phyloP scores from a whole-genome alignment of 192 early-diverging fungal species.

The Coemansia sp. region DNA sequence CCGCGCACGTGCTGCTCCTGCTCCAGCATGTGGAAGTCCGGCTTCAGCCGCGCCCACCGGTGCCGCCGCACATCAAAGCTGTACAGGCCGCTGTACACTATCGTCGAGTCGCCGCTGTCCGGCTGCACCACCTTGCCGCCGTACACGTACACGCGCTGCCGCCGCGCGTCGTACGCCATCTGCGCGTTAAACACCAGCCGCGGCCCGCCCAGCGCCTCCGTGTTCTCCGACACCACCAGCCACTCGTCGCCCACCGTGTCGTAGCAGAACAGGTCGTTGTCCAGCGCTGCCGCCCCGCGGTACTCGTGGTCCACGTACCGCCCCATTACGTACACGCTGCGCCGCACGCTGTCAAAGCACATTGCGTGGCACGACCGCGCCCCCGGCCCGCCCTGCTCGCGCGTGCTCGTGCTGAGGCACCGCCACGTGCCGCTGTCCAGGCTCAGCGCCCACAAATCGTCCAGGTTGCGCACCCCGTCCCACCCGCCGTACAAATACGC shows the following conservation, averaged over 20 bases:
- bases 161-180: constrained; percentile 78
- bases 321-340: constrained; percentile 81
- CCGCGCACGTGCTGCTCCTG: constrained; percentile 66
- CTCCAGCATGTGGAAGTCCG: constrained; percentile 55
- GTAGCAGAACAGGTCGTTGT: constrained; percentile 89
- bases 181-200: constrained; percentile 89
- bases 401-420: constrained; percentile 72
- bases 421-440: constrained; percentile 63
- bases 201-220: constrained; percentile 80
- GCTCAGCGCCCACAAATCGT: constrained; percentile 85
- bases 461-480: constrained; percentile 81
- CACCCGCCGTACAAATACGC: constrained; percentile 94
- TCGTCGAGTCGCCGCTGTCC: constrained; percentile 57
- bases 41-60: constrained; percentile 71
- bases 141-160: constrained; percentile 79
- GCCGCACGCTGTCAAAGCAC: constrained; percentile 72
- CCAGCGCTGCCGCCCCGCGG: constrained; percentile 61
- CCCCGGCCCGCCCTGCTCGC: constrained; percentile 72
- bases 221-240: constrained; percentile 72
- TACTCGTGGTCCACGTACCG: constrained; percentile 78
- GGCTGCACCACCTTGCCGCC: constrained; percentile 73
- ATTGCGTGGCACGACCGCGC: constrained; percentile 92
- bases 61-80: constrained; percentile 66
- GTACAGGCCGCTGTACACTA: constrained; percentile 84
- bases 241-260: constrained; percentile 65